Percentiles rank a stretch among this genome's conserved stretches.
Conservation (phyloP, 805 yeast genomes). For the Yamadazyma nakazawae region DNA sequence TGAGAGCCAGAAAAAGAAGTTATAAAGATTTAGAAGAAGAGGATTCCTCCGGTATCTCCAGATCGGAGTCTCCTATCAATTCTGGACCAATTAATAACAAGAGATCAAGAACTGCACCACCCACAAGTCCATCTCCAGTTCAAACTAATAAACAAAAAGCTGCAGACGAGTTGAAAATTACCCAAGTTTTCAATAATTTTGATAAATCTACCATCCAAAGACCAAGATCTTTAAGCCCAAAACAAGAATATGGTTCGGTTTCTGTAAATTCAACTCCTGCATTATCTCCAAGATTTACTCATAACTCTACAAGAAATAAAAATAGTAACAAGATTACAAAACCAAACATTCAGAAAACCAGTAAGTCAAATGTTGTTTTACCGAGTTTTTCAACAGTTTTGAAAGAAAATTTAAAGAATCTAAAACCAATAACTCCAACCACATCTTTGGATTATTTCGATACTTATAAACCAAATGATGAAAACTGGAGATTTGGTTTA, state of each 20-base stretch:
- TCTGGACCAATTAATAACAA: constrained; percentile 17
- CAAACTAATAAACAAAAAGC: background rate
- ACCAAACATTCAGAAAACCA: background rate
- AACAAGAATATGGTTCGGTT: constrained; percentile 4
- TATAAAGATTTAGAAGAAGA: constrained; percentile 22
- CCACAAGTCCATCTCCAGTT: constrained; percentile 26
- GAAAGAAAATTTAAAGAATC: constrained; percentile 18
- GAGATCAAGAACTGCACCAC: constrained; percentile 47
- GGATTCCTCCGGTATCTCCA: background rate
- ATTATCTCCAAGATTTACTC: background rate
- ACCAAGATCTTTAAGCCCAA: constrained; percentile 29
- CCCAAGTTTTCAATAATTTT: constrained; percentile 1
- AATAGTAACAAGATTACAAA: background rate
- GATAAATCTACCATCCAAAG: constrained; percentile 12
- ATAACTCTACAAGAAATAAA: background rate
- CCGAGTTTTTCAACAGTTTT: constrained; percentile 38
- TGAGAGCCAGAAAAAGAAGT: constrained; percentile 24
- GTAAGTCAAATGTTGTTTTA: constrained; percentile 18
- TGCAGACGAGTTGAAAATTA: background rate
- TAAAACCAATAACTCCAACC: constrained; percentile 37
- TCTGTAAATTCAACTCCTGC: background rate
- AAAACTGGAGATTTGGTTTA: constrained; percentile 42
- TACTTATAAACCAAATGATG: constrained; percentile 44
- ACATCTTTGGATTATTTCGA: constrained; percentile 43
- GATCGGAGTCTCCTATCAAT: background rate